These are phyloP conservation scores for Debaryomycetaceae sp. DNA, from an alignment of 1,139 yeast species.

Conservation along the genomic window DNA sequence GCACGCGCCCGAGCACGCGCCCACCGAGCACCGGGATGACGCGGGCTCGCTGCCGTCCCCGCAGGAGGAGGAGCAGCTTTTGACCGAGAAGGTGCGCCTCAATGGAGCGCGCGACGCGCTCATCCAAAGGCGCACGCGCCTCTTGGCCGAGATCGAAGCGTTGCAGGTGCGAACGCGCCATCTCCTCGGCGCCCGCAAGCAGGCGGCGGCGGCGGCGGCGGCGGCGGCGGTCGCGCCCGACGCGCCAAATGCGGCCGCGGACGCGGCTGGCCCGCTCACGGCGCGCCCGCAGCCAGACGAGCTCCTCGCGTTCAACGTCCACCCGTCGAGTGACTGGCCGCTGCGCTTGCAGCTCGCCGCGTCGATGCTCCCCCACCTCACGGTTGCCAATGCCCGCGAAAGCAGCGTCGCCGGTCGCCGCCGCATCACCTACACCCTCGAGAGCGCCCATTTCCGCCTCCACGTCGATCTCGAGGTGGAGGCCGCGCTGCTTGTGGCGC, in stretches of 20 bases:
- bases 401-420: conserved; percentile 7
- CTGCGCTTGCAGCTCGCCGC: conserved; percentile 23
- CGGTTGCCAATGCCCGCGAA: conserved; percentile 17
- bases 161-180: conserved; percentile 15
- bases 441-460: not conserved
- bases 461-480: not conserved
- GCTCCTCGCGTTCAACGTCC: conserved; percentile 33
- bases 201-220: no score
- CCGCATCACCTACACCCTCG: not conserved
- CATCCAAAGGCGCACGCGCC: conserved; percentile 16
- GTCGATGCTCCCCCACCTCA: conserved; percentile 25
- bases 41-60: conserved; percentile 6
- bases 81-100: conserved; percentile 19
- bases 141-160: conserved; percentile 19
- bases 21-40: not conserved
- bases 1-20: no score
- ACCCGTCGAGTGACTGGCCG: conserved; percentile 35
- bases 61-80: conserved; percentile 6
- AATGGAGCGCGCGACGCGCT: conserved; percentile 18
- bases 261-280: no score
- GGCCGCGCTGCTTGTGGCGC: not conserved
- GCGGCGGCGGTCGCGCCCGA: no score
- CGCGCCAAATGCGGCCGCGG: no score
- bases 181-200: conserved; percentile 16
- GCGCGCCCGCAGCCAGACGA: no score